Evolutionary conservation across 148 eudicot species (phyloP), one percentile per base, ranked within the genome.

Genomic region (Arbutus unedo): DNA sequence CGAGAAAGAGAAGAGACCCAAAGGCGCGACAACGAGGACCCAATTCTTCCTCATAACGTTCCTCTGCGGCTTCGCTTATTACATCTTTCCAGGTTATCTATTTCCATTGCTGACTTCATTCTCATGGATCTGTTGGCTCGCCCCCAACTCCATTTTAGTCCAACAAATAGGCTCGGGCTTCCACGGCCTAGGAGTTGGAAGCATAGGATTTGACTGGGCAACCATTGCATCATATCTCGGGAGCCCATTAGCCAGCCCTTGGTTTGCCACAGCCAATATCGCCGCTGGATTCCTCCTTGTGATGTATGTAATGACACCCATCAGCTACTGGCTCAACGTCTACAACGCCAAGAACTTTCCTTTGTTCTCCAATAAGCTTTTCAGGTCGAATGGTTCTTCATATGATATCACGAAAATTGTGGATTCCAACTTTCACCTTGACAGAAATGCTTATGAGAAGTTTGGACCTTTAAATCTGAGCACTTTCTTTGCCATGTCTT

Each of bases 101-200:
- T 88, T 91, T 41, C 81, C 80, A 6, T 15, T 89, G 78, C 7
- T 93, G 51, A 84, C 96, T 6, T 82, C 90, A 38, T 14, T 93
- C 54, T 93, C 96, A 15, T 94, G 98, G 98, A 64, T 92, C 0
- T 94, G 98, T 70, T 92, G 94, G 95, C 23, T 89, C 9, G 48
- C 83, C 5, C 90, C 92, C 2, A 88, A 86, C 13, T 89, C 91
- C 0, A 87, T 94, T 73, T 50, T 90, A 1, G 81, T 89, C 13
- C 87, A 92, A 23, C 98, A 92, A 66, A 31, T 94, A 11, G 96
- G 98, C 8, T 94, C 98, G 1, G 96, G 96, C 8, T 51, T 53
- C 3, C 70, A 80, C 0, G 94, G 91, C 7, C 91, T 94, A 11
- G 94, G 98, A 6, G 74, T 91, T 8, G 98, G 90, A 14, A 79